Evolutionary conservation across 139 green algal genomes (phyloP).

Genomic region (Coelastrella sp.): DNA sequence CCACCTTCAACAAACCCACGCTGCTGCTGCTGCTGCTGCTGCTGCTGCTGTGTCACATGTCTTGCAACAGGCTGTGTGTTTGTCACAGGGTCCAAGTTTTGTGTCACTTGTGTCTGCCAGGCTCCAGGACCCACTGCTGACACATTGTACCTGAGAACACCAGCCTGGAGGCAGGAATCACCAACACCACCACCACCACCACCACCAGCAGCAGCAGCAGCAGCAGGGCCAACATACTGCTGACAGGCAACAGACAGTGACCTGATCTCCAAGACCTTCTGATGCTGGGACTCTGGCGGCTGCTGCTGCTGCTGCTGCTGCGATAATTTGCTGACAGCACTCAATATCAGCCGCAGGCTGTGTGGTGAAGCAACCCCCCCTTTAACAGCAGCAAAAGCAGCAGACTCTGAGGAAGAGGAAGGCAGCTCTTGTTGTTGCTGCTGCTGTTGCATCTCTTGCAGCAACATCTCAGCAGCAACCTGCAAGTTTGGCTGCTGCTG

Average conservation of each 20-base stretch:
- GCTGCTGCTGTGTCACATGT: background rate
- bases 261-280: background rate
- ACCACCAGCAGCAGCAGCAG: background rate
- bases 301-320: constrained; percentile 18
- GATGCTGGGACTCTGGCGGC: too few species aligned
- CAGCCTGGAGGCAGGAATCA: background rate
- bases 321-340: too few species aligned
- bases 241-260: background rate
- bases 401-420: background rate
- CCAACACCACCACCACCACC: background rate
- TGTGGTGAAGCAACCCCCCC: background rate
- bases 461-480: background rate
- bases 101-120: background rate
- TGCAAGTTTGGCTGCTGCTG: background rate
- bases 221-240: background rate
- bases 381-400: background rate
- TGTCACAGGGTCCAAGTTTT: background rate
- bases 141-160: constrained; percentile 3
- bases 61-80: background rate
- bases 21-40: constrained; percentile 32
- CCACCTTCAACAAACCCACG: background rate
- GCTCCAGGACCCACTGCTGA: background rate
- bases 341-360: background rate
- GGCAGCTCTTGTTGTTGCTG: background rate
- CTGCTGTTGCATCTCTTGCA: background rate